Percentiles rank a stretch among this genome's conserved stretches.
Evolutionary conservation across 2,329 filamentous ascomycete genomes (phyloP).

Genomic region (Didymosphaeria variabile): DNA sequence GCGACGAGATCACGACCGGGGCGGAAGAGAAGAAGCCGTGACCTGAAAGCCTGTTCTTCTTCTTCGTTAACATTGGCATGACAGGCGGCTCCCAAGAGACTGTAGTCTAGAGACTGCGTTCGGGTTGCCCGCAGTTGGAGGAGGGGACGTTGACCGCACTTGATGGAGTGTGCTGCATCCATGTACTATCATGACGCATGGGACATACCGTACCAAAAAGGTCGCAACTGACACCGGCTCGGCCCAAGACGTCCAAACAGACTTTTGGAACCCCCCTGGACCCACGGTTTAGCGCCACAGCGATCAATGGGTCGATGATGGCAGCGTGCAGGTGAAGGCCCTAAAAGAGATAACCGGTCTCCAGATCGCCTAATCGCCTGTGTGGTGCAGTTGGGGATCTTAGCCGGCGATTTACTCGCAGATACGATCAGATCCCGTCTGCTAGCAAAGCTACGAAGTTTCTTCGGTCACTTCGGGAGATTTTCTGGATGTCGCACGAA

Average conservation of each 20-base stretch:
- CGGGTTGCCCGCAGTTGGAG: neutral
- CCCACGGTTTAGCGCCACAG: constrained; percentile 8
- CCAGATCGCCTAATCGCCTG: neutral
- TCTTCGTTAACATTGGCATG: constrained; percentile 39
- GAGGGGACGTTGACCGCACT: constrained; percentile 16
- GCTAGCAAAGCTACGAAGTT: neutral
- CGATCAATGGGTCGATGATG: constrained; percentile 11
- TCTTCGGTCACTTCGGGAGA: neutral
- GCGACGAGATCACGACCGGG: constrained; percentile 32
- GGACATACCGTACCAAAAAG: constrained; percentile 32
- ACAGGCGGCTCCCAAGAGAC: constrained; percentile 10
- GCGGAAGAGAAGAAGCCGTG: constrained; percentile 40
- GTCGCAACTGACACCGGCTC: constrained; percentile 17
- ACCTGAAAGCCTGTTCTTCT: constrained; percentile 42
- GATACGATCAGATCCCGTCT: neutral
- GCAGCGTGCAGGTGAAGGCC: constrained; percentile 1
- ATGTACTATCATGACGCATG: constrained; percentile 32
- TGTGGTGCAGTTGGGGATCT: neutral
- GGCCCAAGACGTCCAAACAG: constrained; percentile 16
- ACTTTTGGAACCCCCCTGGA: constrained; percentile 9
- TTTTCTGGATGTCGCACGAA: neutral
- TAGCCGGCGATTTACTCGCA: constrained; percentile 3
- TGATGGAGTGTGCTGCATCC: constrained; percentile 13
- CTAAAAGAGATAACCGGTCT: constrained; percentile 1
- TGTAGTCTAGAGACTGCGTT: neutral